Base-by-base conservation (phyloP, 306 rosid species). In the Trifolium repens region DNA sequence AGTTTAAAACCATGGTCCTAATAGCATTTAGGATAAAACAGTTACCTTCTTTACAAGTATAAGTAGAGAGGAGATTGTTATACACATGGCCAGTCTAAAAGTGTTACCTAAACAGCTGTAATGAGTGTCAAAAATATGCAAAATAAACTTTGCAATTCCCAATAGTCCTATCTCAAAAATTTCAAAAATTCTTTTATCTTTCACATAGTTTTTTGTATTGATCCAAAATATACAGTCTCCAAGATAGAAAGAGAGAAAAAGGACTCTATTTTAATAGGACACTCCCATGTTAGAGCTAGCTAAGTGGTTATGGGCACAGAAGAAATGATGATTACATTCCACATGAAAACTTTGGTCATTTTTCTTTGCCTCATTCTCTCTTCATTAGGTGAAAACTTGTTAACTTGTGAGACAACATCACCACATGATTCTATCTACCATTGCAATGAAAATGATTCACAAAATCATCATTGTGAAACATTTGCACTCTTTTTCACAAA, bases 401-500 rank as follows among this genome's bases (percentile, higher is more conserved):
- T 84, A 66, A 88, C 84, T 32, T 87, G 90, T 58, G 79, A 89
- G 24, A 73, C 83, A 72, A 60, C 78, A 40, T 87, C 88, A 67
- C 71, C 84, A 15, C 73, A 87, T 47, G 78, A 79, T 52, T 90
- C 79, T 67, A 88, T 86, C 80, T 91, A 81, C 77, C 80, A 22
- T 73, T 88, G 97, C 87, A 83, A 46, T 53, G 72, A 68, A 42
- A 87, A 80, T 39, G 82, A 42, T 14, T 70, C 91, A 69, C 78
- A 74, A 9, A 63, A 70, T 71, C 85, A 70, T 71, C 86, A 81
- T 65, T 94, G 98, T 68, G 79, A 32, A 42, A 90, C 98, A 19
- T 90, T 85, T 75, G 91, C 92, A 62, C 83, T 90, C 61, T 81
- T 94, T 65, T 81, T 85, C 57, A 71, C 96, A 1, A 92, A 90